Conservation (phyloP, 495 filamentous ascomycete species). For the Penicillium cinerascens region DNA sequence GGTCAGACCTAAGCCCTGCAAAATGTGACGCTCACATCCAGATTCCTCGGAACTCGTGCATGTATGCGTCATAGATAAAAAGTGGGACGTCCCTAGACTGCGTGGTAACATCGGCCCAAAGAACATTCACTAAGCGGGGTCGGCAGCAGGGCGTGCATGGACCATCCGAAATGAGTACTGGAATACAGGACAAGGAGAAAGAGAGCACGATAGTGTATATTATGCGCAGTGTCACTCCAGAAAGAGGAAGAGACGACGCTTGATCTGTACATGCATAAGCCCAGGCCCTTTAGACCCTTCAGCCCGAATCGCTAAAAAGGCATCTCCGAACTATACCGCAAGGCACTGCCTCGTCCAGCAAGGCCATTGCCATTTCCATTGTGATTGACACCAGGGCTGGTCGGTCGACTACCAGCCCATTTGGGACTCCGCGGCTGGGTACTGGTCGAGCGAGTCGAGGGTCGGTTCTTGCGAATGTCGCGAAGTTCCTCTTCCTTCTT, state of each 20-base stretch:
- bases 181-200: neutral
- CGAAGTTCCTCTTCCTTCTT: slow-evolving; percentile 62
- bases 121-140: neutral
- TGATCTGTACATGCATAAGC: neutral
- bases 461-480: slow-evolving; percentile 49
- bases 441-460: slow-evolving; percentile 45
- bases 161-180: neutral
- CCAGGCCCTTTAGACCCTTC: too few species aligned
- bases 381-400: slow-evolving; percentile 39
- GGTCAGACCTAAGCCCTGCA: neutral
- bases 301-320: slow-evolving; percentile 12
- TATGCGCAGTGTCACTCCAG: neutral
- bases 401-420: slow-evolving; percentile 39
- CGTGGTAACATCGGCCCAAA: neutral
- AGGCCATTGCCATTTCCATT: slow-evolving; percentile 31
- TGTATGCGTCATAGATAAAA: neutral
- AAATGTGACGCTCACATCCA: neutral
- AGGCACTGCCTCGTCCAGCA: slow-evolving; percentile 33
- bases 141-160: neutral
- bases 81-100: neutral
- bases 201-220: neutral
- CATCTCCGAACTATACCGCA: slow-evolving; percentile 44
- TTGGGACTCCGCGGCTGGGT: slow-evolving; percentile 47
- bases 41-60: neutral
- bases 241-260: neutral